A percentile compares a stretch with the other conserved stretches of the same genome.
These are phyloP conservation scores for Bromus sterilis DNA, from an alignment of 176 grass and related monocot genomes.

Conservation along the genomic window DNA sequence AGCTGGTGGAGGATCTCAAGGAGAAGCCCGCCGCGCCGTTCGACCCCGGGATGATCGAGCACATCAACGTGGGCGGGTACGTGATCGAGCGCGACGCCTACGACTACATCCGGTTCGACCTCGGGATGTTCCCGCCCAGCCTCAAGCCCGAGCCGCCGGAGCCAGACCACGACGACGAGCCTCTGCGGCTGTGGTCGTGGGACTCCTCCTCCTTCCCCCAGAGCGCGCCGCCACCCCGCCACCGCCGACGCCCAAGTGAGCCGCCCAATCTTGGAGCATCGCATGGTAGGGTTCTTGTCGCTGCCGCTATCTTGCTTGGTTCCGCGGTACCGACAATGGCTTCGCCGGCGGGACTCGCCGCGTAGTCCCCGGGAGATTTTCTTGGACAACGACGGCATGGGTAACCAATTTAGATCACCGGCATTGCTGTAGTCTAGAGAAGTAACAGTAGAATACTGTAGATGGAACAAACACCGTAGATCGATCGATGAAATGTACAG, in stretches of 20 bases:
- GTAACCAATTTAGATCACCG: not conserved
- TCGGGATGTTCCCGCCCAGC: constrained; percentile 6
- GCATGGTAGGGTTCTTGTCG: not conserved
- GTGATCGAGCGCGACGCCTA: constrained; percentile 28
- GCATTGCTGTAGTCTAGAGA: not conserved
- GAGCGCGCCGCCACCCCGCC: not conserved
- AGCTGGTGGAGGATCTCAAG: not conserved
- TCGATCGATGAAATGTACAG: not conserved
- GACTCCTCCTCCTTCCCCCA: not conserved
- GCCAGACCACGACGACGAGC: not conserved
- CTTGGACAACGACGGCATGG: not conserved
- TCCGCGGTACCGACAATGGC: not conserved
- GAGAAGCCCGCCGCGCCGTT: not conserved
- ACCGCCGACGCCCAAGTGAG: not conserved
- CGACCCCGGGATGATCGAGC: not conserved
- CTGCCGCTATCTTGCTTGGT: not conserved
- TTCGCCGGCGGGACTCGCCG: not conserved
- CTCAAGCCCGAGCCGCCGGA: not conserved
- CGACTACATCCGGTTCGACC: constrained; percentile 21
- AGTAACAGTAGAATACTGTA: not conserved
- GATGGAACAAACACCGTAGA: not conserved
- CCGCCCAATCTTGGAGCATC: not conserved
- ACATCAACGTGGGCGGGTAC: not conserved
- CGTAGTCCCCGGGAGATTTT: too few relatives aligned
- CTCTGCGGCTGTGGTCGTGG: constrained; percentile 23